Percentiles rank a stretch among this genome's conserved stretches.
phyloP scores from a whole-genome alignment of 305 asterid species.

The Fraxinus velutina region DNA sequence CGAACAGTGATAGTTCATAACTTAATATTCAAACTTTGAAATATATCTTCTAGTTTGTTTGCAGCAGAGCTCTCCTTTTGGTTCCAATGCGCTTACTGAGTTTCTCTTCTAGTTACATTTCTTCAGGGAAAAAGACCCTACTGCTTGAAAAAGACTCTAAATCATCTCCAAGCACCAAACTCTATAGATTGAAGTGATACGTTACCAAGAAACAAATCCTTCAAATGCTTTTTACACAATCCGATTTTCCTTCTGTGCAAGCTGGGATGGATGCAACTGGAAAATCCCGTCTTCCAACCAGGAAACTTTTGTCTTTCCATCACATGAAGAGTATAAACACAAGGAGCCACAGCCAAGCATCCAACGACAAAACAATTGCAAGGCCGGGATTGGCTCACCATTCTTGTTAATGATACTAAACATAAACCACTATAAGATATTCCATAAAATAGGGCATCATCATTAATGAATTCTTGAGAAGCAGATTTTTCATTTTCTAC shows the following conservation, averaged over 20 bases:
- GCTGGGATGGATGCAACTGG: slow-evolving; percentile 66
- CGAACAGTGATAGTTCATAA: background rate
- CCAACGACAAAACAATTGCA: slow-evolving; percentile 73
- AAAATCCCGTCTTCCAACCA: slow-evolving; percentile 88
- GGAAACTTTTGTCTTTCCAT: slow-evolving; percentile 91
- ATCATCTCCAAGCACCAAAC: slow-evolving; percentile 57
- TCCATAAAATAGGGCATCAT: slow-evolving; percentile 52
- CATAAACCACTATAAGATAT: slow-evolving; percentile 60
- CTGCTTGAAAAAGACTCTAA: background rate
- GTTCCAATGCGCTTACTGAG: background rate
- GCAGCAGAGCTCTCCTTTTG: background rate
- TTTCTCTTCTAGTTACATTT: background rate
- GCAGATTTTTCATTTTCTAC: slow-evolving; percentile 33
- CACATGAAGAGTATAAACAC: slow-evolving; percentile 68
- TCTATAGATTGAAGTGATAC: slow-evolving; percentile 51
- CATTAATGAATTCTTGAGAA: slow-evolving; percentile 29
- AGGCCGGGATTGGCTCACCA: slow-evolving; percentile 60
- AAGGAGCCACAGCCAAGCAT: slow-evolving; percentile 49
- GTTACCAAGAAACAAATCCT: slow-evolving; percentile 49
- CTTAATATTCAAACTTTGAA: background rate
- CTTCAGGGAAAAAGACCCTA: background rate
- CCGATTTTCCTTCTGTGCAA: slow-evolving; percentile 69
- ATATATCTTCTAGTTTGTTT: background rate
- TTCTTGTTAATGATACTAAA: slow-evolving; percentile 64
- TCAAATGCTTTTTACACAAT: slow-evolving; percentile 66